Conservation (phyloP, 1,139 yeast genomes). For the Yueomyces sp. region DNA sequence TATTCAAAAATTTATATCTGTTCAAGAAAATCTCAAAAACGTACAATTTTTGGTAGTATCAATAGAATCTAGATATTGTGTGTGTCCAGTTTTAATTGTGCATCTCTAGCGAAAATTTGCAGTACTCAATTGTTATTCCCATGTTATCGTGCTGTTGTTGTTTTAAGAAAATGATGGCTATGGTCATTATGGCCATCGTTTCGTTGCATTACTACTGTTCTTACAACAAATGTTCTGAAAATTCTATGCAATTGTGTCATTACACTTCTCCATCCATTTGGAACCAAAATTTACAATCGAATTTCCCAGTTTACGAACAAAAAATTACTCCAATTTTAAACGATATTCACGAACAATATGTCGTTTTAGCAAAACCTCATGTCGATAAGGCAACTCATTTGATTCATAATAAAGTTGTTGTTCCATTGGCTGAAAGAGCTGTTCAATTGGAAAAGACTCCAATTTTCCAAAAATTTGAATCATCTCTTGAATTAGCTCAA, state of each 20-base stretch:
- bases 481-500: neutral
- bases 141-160: constrained; percentile 6
- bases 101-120: neutral
- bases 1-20: no score
- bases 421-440: constrained; percentile 1
- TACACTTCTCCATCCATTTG: constrained; percentile 10
- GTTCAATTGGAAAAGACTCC: neutral
- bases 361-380: constrained; percentile 1
- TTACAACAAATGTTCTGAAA: constrained; percentile 7
- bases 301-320: constrained; percentile 6
- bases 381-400: neutral
- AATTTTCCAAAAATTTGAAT: neutral
- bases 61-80: no score
- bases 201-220: constrained; percentile 12
- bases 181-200: constrained; percentile 6
- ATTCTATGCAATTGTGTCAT: constrained; percentile 9
- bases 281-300: constrained; percentile 6
- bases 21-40: no score
- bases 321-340: constrained; percentile 4
- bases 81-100: neutral
- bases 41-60: no score
- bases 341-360: neutral
- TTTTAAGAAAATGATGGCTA: constrained; percentile 5
- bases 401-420: neutral
- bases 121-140: neutral